Base-by-base conservation (phyloP, 2,329 filamentous ascomycete genomes). In the Sarocladiaceae sp. region DNA sequence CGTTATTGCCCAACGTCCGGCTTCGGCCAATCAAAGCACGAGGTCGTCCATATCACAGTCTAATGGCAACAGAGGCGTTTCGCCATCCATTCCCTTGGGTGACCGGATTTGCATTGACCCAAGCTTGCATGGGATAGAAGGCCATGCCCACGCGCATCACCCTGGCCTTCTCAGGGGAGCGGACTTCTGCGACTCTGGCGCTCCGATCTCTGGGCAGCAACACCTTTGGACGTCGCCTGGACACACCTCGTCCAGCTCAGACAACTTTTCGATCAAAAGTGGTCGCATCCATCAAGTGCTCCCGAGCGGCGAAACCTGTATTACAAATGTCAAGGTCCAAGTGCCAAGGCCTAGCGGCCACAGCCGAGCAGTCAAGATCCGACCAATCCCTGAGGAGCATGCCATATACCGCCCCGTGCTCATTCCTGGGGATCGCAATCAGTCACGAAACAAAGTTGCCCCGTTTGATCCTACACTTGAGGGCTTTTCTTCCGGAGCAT, bases 331-430 rank as follows among this genome's bases (percentile, higher is more conserved):
- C 13, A 34, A 43, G 33, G 45, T 53, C 11, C 29, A 48, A 3
- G 31, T 49, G 24, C 48, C 53, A 29, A 44, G 37, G 24, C 46
- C 49, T 16, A 42, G 44, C n/a, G 56, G 51, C 5, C 54, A 58
- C 20, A 52, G 45, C 32, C 51, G 47, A 21, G 45, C 48, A 9
- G 51, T 52, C 13, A 61, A 63, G 26, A 49, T 55, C 23, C 54
- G 52, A 3, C 58, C 60, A 29, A 41, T 41, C 9, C 37, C 21
- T 16, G 13, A 13, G 4, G 37, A 41, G 19, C 19, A 41, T 29
- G 21, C 37, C 18, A 15, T 41, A 4, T 29, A 41, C n/a, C 37
- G 21, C 19, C 43, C 24, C 18, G 33, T 44, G 6, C 18, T 15
- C 13, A 20, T 39, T 9, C 9, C 35, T 9, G 31, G 13, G 5